These are phyloP conservation scores for Paraglomus brasilianum DNA, from an alignment of 192 early-diverging fungal species.

Conservation along the genomic window DNA sequence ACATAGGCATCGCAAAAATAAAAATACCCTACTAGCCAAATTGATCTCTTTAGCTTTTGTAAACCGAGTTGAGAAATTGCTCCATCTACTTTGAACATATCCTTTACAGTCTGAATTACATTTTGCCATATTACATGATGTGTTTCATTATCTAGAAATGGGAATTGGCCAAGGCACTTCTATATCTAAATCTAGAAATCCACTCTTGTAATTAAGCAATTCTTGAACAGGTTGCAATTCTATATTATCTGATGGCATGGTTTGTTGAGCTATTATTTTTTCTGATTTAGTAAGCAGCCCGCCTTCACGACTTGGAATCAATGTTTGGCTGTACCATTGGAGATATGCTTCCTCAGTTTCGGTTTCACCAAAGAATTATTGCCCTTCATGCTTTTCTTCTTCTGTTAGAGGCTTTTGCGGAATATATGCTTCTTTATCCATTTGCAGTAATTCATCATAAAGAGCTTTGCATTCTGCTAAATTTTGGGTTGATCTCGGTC, in stretches of 20 bases:
- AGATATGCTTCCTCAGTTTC: too few relatives aligned
- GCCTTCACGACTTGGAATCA: not conserved
- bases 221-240: too few relatives aligned
- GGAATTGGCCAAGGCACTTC: conserved; percentile 8
- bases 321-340: not conserved
- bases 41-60: not conserved
- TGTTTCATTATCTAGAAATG: conserved; percentile 23
- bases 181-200: conserved; percentile 18
- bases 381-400: too few relatives aligned
- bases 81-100: conserved; percentile 26
- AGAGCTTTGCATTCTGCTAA: conserved; percentile 1
- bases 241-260: too few relatives aligned
- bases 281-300: not conserved
- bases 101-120: conserved; percentile 18
- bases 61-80: conserved; percentile 16
- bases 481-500: conserved; percentile 6
- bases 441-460: conserved; percentile 7
- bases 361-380: too few relatives aligned
- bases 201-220: not conserved
- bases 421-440: too few relatives aligned
- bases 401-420: too few relatives aligned
- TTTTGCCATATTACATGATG: conserved; percentile 17
- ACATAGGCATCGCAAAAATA: not conserved
- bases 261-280: too few relatives aligned
- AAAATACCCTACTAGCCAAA: not conserved